These are phyloP conservation scores for Eucalyptus polyanthemos DNA, from an alignment of 345 rosid species.

Conservation along the genomic window DNA sequence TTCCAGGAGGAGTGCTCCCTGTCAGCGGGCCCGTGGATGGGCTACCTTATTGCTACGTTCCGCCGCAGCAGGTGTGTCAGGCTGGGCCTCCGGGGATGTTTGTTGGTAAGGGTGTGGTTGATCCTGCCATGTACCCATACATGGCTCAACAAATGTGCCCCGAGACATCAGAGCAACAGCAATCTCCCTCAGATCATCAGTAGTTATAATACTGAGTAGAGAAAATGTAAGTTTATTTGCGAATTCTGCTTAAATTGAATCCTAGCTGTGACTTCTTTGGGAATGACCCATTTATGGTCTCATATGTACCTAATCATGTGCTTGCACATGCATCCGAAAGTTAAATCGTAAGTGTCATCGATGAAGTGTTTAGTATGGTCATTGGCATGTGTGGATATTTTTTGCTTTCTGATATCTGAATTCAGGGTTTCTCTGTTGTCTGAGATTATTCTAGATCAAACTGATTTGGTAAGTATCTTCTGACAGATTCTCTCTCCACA, in stretches of 20 bases:
- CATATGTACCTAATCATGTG: not conserved
- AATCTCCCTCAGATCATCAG: constrained; percentile 49
- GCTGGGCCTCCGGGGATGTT: constrained; percentile 74
- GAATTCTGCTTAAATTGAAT: not conserved
- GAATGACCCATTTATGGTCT: not conserved
- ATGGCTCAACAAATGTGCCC: constrained; percentile 75
- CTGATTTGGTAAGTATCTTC: not conserved
- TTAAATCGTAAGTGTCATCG: not conserved
- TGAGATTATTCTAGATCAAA: not conserved
- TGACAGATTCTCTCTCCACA: not conserved
- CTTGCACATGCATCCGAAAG: not conserved
- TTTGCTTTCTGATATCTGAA: not conserved
- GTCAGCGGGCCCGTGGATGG: constrained; percentile 54
- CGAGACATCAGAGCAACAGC: constrained; percentile 65
- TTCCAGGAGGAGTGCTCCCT: constrained; percentile 47
- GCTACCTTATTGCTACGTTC: constrained; percentile 65
- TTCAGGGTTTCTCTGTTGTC: not conserved
- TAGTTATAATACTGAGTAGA: not conserved
- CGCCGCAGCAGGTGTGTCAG: constrained; percentile 42
- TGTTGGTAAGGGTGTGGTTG: constrained; percentile 70
- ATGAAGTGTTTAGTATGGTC: not conserved
- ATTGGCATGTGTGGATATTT: not conserved
- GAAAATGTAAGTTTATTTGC: not conserved
- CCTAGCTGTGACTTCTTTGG: not conserved
- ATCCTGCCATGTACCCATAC: constrained; percentile 57